Percentiles rank a stretch among this genome's conserved stretches.
These are phyloP conservation scores for Rhododendron williamsianum DNA, from an alignment of 148 eudicot genomes.

Conservation along the genomic window DNA sequence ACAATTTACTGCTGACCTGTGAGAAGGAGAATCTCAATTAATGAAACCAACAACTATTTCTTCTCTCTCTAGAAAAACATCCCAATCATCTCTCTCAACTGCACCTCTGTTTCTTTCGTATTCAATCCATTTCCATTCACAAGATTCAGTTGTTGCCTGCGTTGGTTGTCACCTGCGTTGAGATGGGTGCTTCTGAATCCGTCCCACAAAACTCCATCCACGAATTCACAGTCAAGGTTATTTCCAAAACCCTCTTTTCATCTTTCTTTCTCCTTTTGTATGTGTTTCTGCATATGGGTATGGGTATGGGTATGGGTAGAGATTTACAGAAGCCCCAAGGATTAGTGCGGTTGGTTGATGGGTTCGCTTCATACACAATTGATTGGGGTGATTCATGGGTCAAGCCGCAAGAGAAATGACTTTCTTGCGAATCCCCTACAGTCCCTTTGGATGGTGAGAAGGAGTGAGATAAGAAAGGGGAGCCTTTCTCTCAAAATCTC, in stretches of 20 bases:
- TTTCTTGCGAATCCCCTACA: too few species aligned
- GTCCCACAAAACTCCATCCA: constrained; percentile 11
- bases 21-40: not conserved
- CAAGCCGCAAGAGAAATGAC: too few species aligned
- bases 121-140: not conserved
- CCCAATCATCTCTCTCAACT: not conserved
- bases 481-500: too few species aligned
- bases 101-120: not conserved
- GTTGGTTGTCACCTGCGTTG: not conserved
- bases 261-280: not conserved
- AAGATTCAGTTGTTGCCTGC: not conserved
- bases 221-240: constrained; percentile 9
- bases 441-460: too few species aligned
- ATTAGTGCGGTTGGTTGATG: too few species aligned
- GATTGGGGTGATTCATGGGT: too few species aligned
- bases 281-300: not conserved
- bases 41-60: not conserved
- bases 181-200: constrained; percentile 24
- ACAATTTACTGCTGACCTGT: not conserved
- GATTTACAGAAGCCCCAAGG: not conserved
- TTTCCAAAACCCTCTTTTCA: not conserved
- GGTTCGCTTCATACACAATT: too few species aligned
- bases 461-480: too few species aligned
- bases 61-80: not conserved
- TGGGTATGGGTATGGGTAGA: not conserved